Conservation (phyloP, 371 early-diverging fungal species). For the Mucor sp. region DNA sequence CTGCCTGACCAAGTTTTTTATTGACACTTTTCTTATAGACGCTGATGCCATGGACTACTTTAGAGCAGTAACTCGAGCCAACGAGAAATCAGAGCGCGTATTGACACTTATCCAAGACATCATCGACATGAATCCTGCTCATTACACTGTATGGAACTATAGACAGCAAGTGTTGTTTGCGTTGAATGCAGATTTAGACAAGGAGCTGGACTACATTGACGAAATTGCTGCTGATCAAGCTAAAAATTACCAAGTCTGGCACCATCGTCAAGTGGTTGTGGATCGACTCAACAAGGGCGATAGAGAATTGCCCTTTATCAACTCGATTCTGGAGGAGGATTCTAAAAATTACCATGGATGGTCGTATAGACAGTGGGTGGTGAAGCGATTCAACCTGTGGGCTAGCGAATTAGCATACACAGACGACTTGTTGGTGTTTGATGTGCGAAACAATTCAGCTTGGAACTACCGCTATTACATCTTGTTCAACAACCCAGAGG, state of each 20-base stretch:
- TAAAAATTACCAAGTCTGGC: conserved; percentile 97
- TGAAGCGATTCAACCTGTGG: conserved; percentile 78
- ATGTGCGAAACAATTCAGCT: conserved; percentile 96
- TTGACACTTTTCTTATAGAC: conserved; percentile 41
- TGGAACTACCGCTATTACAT: conserved; percentile 96
- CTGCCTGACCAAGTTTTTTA: not conserved
- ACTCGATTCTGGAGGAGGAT: conserved; percentile 72
- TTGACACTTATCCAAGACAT: conserved; percentile 79
- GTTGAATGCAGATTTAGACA: conserved; percentile 59
- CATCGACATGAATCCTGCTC: conserved; percentile 85
- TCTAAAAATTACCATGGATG: conserved; percentile 99
- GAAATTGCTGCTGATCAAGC: conserved; percentile 74
- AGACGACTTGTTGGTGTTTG: conserved; percentile 70
- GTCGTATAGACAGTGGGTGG: conserved; percentile 93
- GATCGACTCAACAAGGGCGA: conserved; percentile 56
- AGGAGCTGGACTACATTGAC: conserved; percentile 80
- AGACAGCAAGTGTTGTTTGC: conserved; percentile 78
- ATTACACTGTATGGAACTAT: conserved; percentile 96
- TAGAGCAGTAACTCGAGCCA: conserved; percentile 71
- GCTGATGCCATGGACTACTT: conserved; percentile 87
- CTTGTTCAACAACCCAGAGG: conserved; percentile 52
- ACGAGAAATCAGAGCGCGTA: conserved; percentile 82
- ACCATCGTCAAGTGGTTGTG: conserved; percentile 87
- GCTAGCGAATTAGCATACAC: conserved; percentile 74
- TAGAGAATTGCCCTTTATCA: conserved; percentile 73